These are phyloP conservation scores for Septoria linicola DNA, from an alignment of 2,329 filamentous ascomycete species.

Conservation along the genomic window DNA sequence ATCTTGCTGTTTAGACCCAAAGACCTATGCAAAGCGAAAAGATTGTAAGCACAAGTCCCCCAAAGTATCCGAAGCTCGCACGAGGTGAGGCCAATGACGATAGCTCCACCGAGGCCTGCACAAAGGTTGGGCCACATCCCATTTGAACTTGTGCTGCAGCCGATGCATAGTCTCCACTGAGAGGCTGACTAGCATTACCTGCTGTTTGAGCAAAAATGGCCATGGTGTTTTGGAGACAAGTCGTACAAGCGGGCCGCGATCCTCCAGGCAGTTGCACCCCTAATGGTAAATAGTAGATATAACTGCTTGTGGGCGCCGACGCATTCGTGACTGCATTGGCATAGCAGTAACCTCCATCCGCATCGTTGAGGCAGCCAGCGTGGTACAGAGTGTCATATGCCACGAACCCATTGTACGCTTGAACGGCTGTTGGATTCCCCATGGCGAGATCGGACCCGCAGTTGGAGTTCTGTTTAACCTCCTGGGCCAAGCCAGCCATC, in stretches of 20 bases:
- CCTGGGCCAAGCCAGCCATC: constrained; percentile 63
- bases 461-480: constrained; percentile 61
- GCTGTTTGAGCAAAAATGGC: constrained; percentile 71
- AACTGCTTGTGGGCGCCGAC: constrained; percentile 67
- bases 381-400: constrained; percentile 77
- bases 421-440: constrained; percentile 67
- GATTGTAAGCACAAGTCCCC: constrained; percentile 1
- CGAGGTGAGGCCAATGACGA: constrained; percentile 1
- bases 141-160: constrained; percentile 74
- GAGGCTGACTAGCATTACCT: constrained; percentile 62
- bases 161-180: constrained; percentile 66
- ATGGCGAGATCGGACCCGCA: constrained; percentile 70
- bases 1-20: constrained; percentile 22
- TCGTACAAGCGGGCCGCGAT: constrained; percentile 69
- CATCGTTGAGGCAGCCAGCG: constrained; percentile 73
- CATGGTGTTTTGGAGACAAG: constrained; percentile 80
- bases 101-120: constrained; percentile 20
- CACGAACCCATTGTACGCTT: constrained; percentile 72
- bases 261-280: constrained; percentile 68
- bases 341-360: constrained; percentile 63
- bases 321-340: constrained; percentile 79
- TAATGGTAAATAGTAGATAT: constrained; percentile 82
- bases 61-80: background rate
- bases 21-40: constrained; percentile 10
- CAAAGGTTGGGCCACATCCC: constrained; percentile 57